phyloP scores from a whole-genome alignment of 2,329 filamentous ascomycete species.

The Aureobasidium sp. region DNA sequence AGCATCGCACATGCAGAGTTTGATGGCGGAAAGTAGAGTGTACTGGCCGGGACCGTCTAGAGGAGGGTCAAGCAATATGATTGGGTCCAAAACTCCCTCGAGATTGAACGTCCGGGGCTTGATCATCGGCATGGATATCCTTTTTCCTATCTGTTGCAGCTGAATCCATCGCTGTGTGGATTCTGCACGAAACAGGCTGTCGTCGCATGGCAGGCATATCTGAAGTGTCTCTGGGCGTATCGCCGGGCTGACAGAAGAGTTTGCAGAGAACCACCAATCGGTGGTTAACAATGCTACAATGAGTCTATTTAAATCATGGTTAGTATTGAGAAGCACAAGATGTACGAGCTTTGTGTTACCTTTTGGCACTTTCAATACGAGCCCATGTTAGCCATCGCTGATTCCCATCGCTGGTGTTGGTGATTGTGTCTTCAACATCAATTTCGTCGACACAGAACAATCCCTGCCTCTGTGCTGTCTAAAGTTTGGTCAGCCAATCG shows the following conservation, averaged over 20 bases:
- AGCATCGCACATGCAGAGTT: conserved; percentile 15
- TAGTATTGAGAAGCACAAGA: neutral
- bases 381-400: conserved; percentile 44
- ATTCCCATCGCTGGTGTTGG: conserved; percentile 31
- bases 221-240: conserved; percentile 14
- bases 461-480: conserved; percentile 41
- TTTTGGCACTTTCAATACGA: conserved; percentile 43
- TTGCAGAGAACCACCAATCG: conserved; percentile 17
- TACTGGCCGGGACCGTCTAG: conserved; percentile 13
- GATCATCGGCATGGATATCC: conserved; percentile 14
- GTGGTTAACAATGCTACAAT: conserved; percentile 13
- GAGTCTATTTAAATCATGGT: neutral
- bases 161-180: conserved; percentile 12
- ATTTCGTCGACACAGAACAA: conserved; percentile 42
- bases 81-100: conserved; percentile 14
- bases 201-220: conserved; percentile 15
- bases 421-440: conserved; percentile 34
- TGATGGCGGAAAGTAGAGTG: conserved; percentile 15
- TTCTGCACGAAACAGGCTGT: conserved; percentile 15
- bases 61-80: conserved; percentile 14
- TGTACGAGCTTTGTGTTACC: conserved; percentile 20
- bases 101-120: conserved; percentile 15
- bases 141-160: conserved; percentile 12
- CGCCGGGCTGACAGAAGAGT: conserved; percentile 12
- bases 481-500: conserved; percentile 14